phyloP scores from a whole-genome alignment of 2,329 filamentous ascomycete species.

The Monascus ruber region DNA sequence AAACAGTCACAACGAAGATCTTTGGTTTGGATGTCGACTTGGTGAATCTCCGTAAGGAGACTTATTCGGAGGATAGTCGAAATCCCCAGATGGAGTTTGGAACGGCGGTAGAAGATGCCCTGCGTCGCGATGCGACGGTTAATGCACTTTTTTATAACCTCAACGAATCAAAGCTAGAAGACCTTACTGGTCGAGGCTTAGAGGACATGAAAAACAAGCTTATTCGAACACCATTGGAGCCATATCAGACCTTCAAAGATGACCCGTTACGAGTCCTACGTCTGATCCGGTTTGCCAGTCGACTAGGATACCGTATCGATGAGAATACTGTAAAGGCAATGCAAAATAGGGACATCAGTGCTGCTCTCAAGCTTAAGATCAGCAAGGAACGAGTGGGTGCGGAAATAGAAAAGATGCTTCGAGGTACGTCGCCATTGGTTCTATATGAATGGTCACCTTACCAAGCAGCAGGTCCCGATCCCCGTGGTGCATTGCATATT shows the following conservation, averaged over 20 bases:
- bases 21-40: conserved; percentile 85
- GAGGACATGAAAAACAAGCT: conserved; percentile 59
- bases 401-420: conserved; percentile 86
- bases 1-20: conserved; percentile 77
- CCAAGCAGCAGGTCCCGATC: conserved; percentile 23
- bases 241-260: conserved; percentile 86
- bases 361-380: conserved; percentile 75
- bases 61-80: conserved; percentile 75
- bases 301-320: conserved; percentile 71
- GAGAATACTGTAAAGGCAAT: conserved; percentile 58
- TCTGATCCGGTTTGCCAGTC: conserved; percentile 79
- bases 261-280: conserved; percentile 81
- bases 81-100: conserved; percentile 92
- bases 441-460: conserved; percentile 1
- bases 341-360: conserved; percentile 64
- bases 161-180: conserved; percentile 66
- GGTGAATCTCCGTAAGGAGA: conserved; percentile 88
- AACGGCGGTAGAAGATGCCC: conserved; percentile 77
- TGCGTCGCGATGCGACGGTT: conserved; percentile 81
- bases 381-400: conserved; percentile 79
- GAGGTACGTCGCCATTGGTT: conserved; percentile 37
- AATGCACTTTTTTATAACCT: conserved; percentile 97
- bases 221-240: conserved; percentile 77
- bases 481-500: conserved; percentile 24
- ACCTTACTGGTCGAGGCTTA: conserved; percentile 66